A percentile compares a stretch with the other conserved stretches of the same genome.
Conservation (phyloP, 108 stramenopile species). For the Mayamaea pseudoterrestris region DNA sequence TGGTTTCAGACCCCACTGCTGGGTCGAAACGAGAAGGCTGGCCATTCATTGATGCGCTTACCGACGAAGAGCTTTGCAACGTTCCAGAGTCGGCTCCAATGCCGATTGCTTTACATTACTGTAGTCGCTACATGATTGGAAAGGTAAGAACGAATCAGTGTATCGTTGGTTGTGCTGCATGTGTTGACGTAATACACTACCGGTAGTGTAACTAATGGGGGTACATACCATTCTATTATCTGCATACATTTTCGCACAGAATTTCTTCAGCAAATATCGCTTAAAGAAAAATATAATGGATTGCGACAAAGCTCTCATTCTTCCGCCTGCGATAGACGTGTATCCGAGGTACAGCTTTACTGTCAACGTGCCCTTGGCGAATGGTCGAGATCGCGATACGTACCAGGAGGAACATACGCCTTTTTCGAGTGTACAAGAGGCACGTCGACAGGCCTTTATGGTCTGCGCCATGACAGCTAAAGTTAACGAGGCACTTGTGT, state of each 20-base stretch:
- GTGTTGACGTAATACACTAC: no score
- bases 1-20: constrained; percentile 37
- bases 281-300: constrained; percentile 43
- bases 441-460: constrained; percentile 50
- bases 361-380: no score
- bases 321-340: constrained; percentile 17
- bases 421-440: constrained; percentile 19
- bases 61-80: constrained; percentile 6
- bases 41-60: constrained; percentile 6
- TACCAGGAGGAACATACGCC: not conserved
- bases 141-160: not conserved
- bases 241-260: constrained; percentile 1
- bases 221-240: no score
- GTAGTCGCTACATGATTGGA: constrained; percentile 36
- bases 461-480: constrained; percentile 50
- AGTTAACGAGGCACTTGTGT: constrained; percentile 64
- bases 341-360: no score
- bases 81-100: constrained; percentile 1
- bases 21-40: constrained; percentile 8
- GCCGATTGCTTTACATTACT: constrained; percentile 44
- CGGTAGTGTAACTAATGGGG: no score
- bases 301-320: constrained; percentile 38
- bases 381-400: constrained; percentile 1
- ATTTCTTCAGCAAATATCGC: constrained; percentile 35
- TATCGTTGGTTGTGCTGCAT: no score